Conservation (phyloP, 2,329 filamentous ascomycete genomes). For the Sporothrix mexicana region DNA sequence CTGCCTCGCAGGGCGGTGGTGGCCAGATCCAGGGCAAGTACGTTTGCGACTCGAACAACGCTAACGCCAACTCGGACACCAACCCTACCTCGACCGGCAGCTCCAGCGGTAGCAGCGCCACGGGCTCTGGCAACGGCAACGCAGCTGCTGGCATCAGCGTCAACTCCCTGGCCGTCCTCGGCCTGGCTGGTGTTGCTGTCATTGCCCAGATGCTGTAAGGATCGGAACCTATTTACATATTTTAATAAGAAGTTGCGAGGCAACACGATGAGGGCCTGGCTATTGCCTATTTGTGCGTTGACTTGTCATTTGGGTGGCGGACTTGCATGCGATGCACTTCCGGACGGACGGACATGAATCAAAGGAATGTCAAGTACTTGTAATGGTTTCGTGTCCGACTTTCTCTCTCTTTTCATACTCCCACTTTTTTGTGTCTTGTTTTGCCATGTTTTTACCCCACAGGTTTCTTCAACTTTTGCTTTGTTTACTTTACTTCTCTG, state of each 20-base stretch:
- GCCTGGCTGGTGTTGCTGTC: constrained; percentile 49
- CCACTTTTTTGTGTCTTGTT: constrained; percentile 28
- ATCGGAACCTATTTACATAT: constrained; percentile 33
- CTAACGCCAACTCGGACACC: constrained; percentile 58
- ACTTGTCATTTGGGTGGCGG: constrained; percentile 6
- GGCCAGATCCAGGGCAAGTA: constrained; percentile 56
- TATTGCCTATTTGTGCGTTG: neutral
- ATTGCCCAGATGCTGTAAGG: constrained; percentile 60
- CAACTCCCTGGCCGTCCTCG: constrained; percentile 56
- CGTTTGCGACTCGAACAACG: constrained; percentile 59
- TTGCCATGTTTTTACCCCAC: constrained; percentile 18
- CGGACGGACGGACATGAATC: constrained; percentile 20
- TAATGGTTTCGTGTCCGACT: constrained; percentile 24
- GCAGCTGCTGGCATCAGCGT: constrained; percentile 54
- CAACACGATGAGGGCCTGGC: constrained; percentile 18
- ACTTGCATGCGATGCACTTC: constrained; percentile 26
- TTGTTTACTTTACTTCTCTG: constrained; percentile 13
- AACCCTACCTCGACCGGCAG: constrained; percentile 41
- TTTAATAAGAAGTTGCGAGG: constrained; percentile 26
- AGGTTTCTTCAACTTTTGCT: constrained; percentile 25
- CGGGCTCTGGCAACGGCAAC: constrained; percentile 44
- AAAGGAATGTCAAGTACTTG: constrained; percentile 22
- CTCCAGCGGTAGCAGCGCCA: constrained; percentile 42
- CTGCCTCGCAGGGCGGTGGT: constrained; percentile 48
- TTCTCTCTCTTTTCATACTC: constrained; percentile 9